These are phyloP conservation scores for Penstemon newberryi DNA, from an alignment of 257 asterid genomes.

Conservation along the genomic window DNA sequence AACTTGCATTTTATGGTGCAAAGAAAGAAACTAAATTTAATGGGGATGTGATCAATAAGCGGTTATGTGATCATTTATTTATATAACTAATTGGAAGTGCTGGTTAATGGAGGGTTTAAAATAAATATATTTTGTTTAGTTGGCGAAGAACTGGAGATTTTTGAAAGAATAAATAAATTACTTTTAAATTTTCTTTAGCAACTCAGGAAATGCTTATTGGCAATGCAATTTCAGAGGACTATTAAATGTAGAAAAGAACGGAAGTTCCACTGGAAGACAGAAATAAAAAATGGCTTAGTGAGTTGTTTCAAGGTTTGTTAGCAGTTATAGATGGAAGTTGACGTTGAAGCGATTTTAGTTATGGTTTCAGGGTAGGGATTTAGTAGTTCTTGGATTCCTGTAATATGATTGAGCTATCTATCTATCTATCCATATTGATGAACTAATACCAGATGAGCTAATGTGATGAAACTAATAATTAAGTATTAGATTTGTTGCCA, in stretches of 20 bases:
- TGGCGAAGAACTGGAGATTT: slow-evolving; percentile 1
- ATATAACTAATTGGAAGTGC: slow-evolving; percentile 18
- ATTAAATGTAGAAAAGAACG: neutral
- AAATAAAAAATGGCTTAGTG: neutral
- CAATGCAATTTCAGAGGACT: neutral
- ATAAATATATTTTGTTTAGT: neutral
- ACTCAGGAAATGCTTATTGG: neutral
- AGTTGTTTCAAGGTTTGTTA: neutral
- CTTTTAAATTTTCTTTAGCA: neutral
- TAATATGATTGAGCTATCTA: too few species aligned
- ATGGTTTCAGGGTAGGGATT: too few species aligned
- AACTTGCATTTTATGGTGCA: slow-evolving; percentile 12
- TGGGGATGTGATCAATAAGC: slow-evolving; percentile 19
- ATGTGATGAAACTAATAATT: too few species aligned
- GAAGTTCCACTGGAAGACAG: slow-evolving; percentile 5
- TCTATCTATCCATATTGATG: too few species aligned
- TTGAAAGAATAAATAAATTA: neutral
- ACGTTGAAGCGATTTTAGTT: too few species aligned
- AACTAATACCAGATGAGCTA: too few species aligned
- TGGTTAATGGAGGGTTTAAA: slow-evolving; percentile 8
- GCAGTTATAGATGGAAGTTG: neutral
- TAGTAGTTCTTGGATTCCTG: too few species aligned
- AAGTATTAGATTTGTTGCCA: too few species aligned
- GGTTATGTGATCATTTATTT: slow-evolving; percentile 1
- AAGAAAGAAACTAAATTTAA: slow-evolving; percentile 9